Conservation (phyloP, 305 asterid genomes). For the Andrographis paniculata region DNA sequence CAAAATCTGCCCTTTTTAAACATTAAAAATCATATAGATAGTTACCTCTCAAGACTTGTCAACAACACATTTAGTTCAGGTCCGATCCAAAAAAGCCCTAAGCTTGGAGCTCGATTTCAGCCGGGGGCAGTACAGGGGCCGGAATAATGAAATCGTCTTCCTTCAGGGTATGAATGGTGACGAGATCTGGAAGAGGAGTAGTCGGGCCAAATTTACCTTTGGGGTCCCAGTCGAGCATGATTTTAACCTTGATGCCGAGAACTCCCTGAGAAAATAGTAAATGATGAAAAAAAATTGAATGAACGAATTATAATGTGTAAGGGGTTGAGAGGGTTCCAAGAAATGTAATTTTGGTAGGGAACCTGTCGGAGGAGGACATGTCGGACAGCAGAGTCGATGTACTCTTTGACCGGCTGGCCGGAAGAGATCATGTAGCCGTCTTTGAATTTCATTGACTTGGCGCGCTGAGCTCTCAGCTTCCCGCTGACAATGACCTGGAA, state of each 20-base stretch:
- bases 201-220: slow-evolving; percentile 51
- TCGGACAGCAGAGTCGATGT: slow-evolving; percentile 43
- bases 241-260: slow-evolving; percentile 50
- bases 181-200: slow-evolving; percentile 53
- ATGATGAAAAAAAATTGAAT: too few relatives aligned
- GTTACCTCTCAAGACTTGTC: too few relatives aligned
- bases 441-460: slow-evolving; percentile 49
- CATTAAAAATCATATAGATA: too few relatives aligned
- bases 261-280: slow-evolving; percentile 31
- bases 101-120: slow-evolving; percentile 29
- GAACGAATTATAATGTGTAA: too few relatives aligned
- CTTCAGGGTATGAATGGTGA: slow-evolving; percentile 44
- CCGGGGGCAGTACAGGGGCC: slow-evolving; percentile 12
- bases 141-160: slow-evolving; percentile 31
- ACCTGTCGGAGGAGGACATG: slow-evolving; percentile 46
- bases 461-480: slow-evolving; percentile 46
- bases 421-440: slow-evolving; percentile 53
- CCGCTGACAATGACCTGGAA: slow-evolving; percentile 48
- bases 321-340: too few relatives aligned
- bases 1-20: too few relatives aligned
- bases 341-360: neutral
- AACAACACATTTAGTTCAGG: too few relatives aligned
- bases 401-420: slow-evolving; percentile 51
- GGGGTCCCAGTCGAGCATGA: slow-evolving; percentile 57
- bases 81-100: neutral